Conservation (phyloP, 352 stramenopile species). For the Globisporangium paddicum region DNA sequence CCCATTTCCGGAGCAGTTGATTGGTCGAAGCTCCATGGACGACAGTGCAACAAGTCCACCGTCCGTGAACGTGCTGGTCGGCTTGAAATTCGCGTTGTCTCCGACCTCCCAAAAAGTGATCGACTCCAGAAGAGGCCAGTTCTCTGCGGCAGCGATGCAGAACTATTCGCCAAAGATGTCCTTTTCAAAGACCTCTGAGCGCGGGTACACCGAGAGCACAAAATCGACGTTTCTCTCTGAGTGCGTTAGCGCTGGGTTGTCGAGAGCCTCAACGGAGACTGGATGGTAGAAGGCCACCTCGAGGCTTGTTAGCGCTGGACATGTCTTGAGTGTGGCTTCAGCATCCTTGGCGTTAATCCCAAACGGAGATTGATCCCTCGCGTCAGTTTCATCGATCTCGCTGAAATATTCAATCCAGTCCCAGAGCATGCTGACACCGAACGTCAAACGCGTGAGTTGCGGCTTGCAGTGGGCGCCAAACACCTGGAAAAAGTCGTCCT, state of each 20-base stretch:
- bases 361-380: slow-evolving; percentile 9
- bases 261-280: slow-evolving; percentile 20
- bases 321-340: slow-evolving; percentile 23
- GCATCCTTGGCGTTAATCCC: slow-evolving; percentile 26
- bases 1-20: slow-evolving; percentile 31
- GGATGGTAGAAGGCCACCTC: slow-evolving; percentile 33
- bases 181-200: slow-evolving; percentile 21
- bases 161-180: slow-evolving; percentile 40
- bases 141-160: slow-evolving; percentile 15
- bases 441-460: slow-evolving; percentile 22
- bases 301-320: slow-evolving; percentile 24
- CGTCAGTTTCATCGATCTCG: neutral
- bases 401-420: slow-evolving; percentile 30
- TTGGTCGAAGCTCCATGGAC: slow-evolving; percentile 22
- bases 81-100: slow-evolving; percentile 17
- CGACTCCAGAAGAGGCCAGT: slow-evolving; percentile 25
- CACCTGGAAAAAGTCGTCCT: slow-evolving; percentile 34
- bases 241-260: slow-evolving; percentile 17
- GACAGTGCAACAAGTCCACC: slow-evolving; percentile 19
- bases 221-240: slow-evolving; percentile 19
- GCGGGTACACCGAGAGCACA: slow-evolving; percentile 15
- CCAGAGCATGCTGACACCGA: slow-evolving; percentile 41
- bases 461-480: slow-evolving; percentile 37
- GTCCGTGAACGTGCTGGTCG: slow-evolving; percentile 33
- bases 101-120: slow-evolving; percentile 24